Percentiles rank a stretch among this genome's conserved stretches.
These are phyloP conservation scores for Penicillium coffeae DNA, from an alignment of 495 filamentous ascomycete genomes.

Conservation along the genomic window DNA sequence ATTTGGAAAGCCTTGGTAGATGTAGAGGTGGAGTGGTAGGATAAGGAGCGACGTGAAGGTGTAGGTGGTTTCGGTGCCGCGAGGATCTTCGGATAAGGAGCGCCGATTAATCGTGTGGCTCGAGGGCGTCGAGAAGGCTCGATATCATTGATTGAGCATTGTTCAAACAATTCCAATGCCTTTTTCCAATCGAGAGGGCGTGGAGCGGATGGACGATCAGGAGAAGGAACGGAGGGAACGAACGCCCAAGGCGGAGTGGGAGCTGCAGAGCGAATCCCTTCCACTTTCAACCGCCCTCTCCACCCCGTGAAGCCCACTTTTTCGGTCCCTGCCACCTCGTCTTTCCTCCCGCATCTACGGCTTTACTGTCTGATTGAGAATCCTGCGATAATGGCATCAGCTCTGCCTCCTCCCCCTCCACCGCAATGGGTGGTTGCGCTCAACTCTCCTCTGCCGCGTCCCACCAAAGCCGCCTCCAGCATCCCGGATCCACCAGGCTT, in stretches of 20 bases:
- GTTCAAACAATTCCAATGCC: slow-evolving; percentile 1
- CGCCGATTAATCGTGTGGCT: slow-evolving; percentile 15
- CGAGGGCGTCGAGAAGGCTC: slow-evolving; percentile 13
- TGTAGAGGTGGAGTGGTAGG: background rate
- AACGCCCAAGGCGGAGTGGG: slow-evolving; percentile 22
- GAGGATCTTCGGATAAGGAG: slow-evolving; percentile 14
- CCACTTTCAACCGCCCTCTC: background rate
- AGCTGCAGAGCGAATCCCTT: slow-evolving; percentile 24
- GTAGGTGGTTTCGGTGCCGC: background rate
- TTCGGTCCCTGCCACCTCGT: slow-evolving; percentile 8
- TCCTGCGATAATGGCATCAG: slow-evolving; percentile 22
- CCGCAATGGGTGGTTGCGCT: slow-evolving; percentile 82
- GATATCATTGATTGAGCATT: slow-evolving; percentile 19
- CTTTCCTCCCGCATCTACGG: slow-evolving; percentile 2
- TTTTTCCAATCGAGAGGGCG: slow-evolving; percentile 6
- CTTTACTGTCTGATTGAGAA: background rate
- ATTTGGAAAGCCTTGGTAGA: background rate
- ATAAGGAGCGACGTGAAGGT: background rate
- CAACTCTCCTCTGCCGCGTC: slow-evolving; percentile 57
- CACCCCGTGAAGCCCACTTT: slow-evolving; percentile 7
- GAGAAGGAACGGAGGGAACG: slow-evolving; percentile 11
- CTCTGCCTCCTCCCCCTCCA: slow-evolving; percentile 48
- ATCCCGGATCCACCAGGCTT: slow-evolving; percentile 89
- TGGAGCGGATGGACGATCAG: slow-evolving; percentile 1
- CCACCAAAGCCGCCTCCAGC: slow-evolving; percentile 52